Evolutionary conservation across 2,329 filamentous ascomycete species (phyloP), one percentile per base, ranked within the genome.

Genomic region (Beauveria sp.): DNA sequence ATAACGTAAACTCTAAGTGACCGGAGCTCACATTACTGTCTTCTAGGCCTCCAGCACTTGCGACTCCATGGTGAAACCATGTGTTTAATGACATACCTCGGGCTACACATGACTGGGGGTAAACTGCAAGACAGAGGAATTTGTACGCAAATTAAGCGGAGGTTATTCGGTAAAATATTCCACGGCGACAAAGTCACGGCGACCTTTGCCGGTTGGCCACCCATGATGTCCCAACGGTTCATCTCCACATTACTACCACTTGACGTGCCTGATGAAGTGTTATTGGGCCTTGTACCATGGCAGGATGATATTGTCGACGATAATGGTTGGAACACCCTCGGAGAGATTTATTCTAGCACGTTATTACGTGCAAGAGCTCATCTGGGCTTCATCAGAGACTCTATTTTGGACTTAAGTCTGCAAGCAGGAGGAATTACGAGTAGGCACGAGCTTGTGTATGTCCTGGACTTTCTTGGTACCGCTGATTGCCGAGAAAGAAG

Each of bases 291-390:
- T 1, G 20, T 40, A 5, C 44, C 46, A 7, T 48, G 16, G 55
- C 28, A 9, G 1, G 60, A 62, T 14, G 54, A 37, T 34, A 46
- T 52, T 3, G 55, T 63, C 16, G 62, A 63, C 30, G 61, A 59
- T 8, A 46, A 62, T 10, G 62, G 62, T 20, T 63, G 62, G 62
- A 63, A 62, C n/a, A 63, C 40, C 1, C 51, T 60, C 47, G 61
- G 62, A 3, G 52, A 43, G 28, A 54, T 62, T 8, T 55, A 63
- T 14, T 9, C 20, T 2, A 53, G 59, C 44, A 63, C 62, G 5
- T 52, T 59, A 12, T 22, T 61, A 2, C 62, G 62, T 2, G 62
- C 62, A 18, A 55, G 61, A 37, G 57, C 56, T 43, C 55, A 54
- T 43, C 24, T 64, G 47, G 37, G 55, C n/a, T 60, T 52, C 46